A percentile compares a stretch with the other conserved stretches of the same genome.
phyloP scores from a whole-genome alignment of 1,139 yeast genomes.

The Suhomyces panamericanus region DNA sequence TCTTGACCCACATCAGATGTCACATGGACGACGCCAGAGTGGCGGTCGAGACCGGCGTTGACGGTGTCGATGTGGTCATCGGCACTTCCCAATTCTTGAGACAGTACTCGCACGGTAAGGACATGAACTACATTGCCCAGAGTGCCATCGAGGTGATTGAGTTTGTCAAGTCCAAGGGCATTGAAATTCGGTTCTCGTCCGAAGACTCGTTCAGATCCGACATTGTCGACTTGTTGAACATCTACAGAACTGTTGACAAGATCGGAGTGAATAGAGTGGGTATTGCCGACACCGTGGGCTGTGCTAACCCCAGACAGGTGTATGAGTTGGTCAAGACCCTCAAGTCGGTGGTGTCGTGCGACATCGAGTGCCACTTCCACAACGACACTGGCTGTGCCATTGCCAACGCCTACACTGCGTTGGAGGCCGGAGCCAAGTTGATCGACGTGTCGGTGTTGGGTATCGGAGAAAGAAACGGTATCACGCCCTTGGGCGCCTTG shows the following conservation, averaged over 20 bases:
- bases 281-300: slow-evolving; percentile 62
- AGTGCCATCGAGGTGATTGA: slow-evolving; percentile 62
- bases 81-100: slow-evolving; percentile 69
- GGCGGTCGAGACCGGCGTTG: slow-evolving; percentile 62
- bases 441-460: slow-evolving; percentile 60
- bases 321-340: slow-evolving; percentile 60
- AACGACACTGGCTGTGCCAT: slow-evolving; percentile 64
- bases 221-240: slow-evolving; percentile 56
- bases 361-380: slow-evolving; percentile 61
- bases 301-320: slow-evolving; percentile 63
- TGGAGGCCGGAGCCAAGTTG: slow-evolving; percentile 61
- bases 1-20: slow-evolving; percentile 58
- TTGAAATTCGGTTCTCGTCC: slow-evolving; percentile 56
- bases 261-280: slow-evolving; percentile 62
- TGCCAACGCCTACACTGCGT: slow-evolving; percentile 61
- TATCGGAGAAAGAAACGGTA: slow-evolving; percentile 62
- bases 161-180: slow-evolving; percentile 57
- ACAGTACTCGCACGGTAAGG: slow-evolving; percentile 96
- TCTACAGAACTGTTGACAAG: slow-evolving; percentile 57
- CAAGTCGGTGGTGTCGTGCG: slow-evolving; percentile 55
- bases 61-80: slow-evolving; percentile 60
- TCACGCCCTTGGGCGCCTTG: slow-evolving; percentile 60
- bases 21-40: slow-evolving; percentile 61
- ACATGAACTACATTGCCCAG: slow-evolving; percentile 97
- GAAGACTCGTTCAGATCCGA: slow-evolving; percentile 62